A percentile compares a stretch with the other conserved stretches of the same genome.
Conservation (phyloP, 176 grass and related monocot species). For the bread wheat (Triticum aestivum) region DNA sequence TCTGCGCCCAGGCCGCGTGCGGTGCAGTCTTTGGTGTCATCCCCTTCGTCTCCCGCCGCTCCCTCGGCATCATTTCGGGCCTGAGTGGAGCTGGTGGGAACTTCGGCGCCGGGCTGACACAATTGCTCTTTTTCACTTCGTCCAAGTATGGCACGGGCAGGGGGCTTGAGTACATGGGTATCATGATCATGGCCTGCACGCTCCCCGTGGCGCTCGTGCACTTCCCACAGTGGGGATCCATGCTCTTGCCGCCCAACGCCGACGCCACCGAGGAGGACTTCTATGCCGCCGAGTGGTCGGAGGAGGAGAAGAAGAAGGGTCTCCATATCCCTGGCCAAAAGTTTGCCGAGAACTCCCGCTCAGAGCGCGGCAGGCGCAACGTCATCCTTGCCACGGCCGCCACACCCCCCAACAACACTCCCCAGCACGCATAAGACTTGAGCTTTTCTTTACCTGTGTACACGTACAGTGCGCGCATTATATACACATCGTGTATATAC, state of each 20-base stretch:
- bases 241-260: not conserved
- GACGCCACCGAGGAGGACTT: not conserved
- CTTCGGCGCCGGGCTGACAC: slow-evolving; percentile 67
- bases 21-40: slow-evolving; percentile 75
- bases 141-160: not conserved
- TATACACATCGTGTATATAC: not conserved
- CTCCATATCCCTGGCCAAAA: not conserved
- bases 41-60: slow-evolving; percentile 69
- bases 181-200: not conserved
- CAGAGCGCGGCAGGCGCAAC: not conserved
- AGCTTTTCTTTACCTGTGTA: not conserved
- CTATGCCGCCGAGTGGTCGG: not conserved
- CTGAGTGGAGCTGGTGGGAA: slow-evolving; percentile 77
- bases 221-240: not conserved
- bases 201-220: not conserved
- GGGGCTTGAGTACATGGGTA: slow-evolving; percentile 1
- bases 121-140: slow-evolving; percentile 71
- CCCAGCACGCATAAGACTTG: slow-evolving; percentile 36
- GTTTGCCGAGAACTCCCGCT: not conserved
- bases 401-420: slow-evolving; percentile 40
- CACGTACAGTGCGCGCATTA: not conserved
- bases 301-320: not conserved
- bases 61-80: slow-evolving; percentile 53
- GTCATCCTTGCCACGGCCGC: slow-evolving; percentile 18
- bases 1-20: slow-evolving; percentile 79